phyloP scores from a whole-genome alignment of 73 alveolate species.

The Paramecium biaurelia region DNA sequence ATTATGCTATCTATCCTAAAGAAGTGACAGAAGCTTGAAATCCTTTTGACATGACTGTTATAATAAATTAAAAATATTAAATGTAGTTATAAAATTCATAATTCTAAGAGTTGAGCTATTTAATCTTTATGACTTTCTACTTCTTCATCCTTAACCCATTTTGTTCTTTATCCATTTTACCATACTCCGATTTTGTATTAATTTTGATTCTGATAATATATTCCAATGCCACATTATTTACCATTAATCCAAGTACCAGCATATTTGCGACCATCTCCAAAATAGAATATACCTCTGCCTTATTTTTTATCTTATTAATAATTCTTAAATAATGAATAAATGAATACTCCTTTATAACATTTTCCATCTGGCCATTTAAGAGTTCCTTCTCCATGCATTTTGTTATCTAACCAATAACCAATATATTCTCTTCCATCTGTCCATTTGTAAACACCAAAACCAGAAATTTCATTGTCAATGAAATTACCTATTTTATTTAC shows the following conservation, averaged over 20 bases:
- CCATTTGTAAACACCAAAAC: slow-evolving; percentile 74
- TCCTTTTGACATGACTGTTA: background rate
- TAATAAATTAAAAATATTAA: background rate
- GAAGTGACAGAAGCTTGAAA: background rate
- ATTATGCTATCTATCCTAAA: background rate
- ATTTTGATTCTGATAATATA: slow-evolving; percentile 54
- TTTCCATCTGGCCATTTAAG: slow-evolving; percentile 80
- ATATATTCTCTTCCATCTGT: slow-evolving; percentile 72
- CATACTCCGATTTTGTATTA: slow-evolving; percentile 58
- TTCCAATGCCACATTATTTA: slow-evolving; percentile 67
- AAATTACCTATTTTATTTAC: slow-evolving; percentile 64
- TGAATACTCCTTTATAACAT: slow-evolving; percentile 69
- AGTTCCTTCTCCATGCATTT: slow-evolving; percentile 76
- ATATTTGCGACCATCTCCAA: slow-evolving; percentile 64
- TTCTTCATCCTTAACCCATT: slow-evolving; percentile 55
- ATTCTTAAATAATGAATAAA: background rate
- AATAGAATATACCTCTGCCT: slow-evolving; percentile 71
- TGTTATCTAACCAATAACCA: slow-evolving; percentile 75
- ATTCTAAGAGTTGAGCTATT: background rate
- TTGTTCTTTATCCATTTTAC: slow-evolving; percentile 52
- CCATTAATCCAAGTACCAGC: slow-evolving; percentile 72
- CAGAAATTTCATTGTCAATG: slow-evolving; percentile 71
- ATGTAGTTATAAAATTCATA: background rate
- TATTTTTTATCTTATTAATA: slow-evolving; percentile 71
- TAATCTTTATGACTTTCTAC: background rate